Evolutionary conservation across 805 yeast species (phyloP).

Genomic region (Peterozyma xylosa): DNA sequence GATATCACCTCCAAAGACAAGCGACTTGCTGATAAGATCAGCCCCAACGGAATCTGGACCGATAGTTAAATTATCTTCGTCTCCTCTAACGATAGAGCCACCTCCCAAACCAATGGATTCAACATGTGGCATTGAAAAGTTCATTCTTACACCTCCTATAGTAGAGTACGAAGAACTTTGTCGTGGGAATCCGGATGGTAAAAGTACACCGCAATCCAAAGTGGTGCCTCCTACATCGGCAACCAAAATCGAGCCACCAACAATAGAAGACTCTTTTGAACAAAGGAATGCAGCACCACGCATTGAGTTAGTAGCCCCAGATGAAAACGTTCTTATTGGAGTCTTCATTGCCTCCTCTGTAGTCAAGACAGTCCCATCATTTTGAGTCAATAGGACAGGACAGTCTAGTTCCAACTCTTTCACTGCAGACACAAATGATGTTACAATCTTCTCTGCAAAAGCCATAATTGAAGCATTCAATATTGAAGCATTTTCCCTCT

Average conservation of each 20-base stretch:
- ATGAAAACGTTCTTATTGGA: conserved; percentile 39
- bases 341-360: conserved; percentile 28
- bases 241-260: conserved; percentile 24
- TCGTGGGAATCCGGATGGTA: conserved; percentile 39
- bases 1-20: conserved; percentile 34
- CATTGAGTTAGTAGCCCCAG: conserved; percentile 43
- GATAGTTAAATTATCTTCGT: conserved; percentile 19
- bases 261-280: conserved; percentile 12
- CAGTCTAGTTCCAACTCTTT: conserved; percentile 25
- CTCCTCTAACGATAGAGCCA: conserved; percentile 33
- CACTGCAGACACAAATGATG: conserved; percentile 31
- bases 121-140: conserved; percentile 43
- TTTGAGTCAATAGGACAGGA: conserved; percentile 34
- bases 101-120: conserved; percentile 44
- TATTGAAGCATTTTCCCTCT: conserved; percentile 40
- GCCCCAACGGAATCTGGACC: conserved; percentile 46
- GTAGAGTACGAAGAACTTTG: conserved; percentile 33
- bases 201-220: conserved; percentile 36
- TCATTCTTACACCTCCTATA: conserved; percentile 44
- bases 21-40: conserved; percentile 27
- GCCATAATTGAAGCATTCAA: conserved; percentile 35
- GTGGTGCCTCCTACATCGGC: conserved; percentile 47
- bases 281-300: conserved; percentile 40
- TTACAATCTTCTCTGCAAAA: conserved; percentile 34
- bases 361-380: conserved; percentile 39